These are phyloP conservation scores for Solanum sitiens DNA, from an alignment of 257 asterid genomes.

Conservation along the genomic window DNA sequence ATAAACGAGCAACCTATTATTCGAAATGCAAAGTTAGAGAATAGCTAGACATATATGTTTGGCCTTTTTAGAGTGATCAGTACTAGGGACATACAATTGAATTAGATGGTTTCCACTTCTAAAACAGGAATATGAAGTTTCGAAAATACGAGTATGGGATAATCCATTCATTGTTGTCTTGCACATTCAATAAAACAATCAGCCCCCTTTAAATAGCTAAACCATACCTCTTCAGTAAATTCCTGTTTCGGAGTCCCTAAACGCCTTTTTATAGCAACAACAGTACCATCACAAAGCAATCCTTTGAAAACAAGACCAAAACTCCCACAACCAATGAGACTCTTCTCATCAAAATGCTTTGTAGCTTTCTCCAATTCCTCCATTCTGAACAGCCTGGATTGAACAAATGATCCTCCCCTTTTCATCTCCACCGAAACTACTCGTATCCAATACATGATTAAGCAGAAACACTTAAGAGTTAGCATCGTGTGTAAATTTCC, in stretches of 20 bases:
- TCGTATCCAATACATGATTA: not conserved
- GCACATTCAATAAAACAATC: not conserved
- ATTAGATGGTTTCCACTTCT: not conserved
- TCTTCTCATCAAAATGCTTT: constrained; percentile 36
- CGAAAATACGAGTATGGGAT: not conserved
- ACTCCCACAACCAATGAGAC: constrained; percentile 58
- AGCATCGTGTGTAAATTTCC: not conserved
- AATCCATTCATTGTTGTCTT: not conserved
- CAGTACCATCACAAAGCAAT: constrained; percentile 56
- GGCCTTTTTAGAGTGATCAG: not conserved
- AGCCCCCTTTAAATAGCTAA: not conserved
- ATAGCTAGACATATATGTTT: not conserved
- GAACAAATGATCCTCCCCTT: constrained; percentile 20
- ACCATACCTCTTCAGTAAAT: constrained; percentile 41
- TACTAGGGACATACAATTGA: not conserved
- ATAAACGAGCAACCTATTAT: constrained; percentile 44
- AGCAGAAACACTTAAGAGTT: constrained; percentile 4
- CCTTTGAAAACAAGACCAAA: constrained; percentile 69
- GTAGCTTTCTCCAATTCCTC: constrained; percentile 72
- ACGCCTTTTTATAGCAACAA: constrained; percentile 62
- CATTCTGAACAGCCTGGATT: constrained; percentile 43
- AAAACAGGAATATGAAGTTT: not conserved
- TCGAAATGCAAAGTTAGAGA: constrained; percentile 1
- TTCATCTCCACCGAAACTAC: constrained; percentile 25
- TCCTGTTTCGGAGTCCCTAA: constrained; percentile 24